Evolutionary conservation across 2,329 filamentous ascomycete genomes (phyloP).

Genomic region (Aspergillus novofumigatus): DNA sequence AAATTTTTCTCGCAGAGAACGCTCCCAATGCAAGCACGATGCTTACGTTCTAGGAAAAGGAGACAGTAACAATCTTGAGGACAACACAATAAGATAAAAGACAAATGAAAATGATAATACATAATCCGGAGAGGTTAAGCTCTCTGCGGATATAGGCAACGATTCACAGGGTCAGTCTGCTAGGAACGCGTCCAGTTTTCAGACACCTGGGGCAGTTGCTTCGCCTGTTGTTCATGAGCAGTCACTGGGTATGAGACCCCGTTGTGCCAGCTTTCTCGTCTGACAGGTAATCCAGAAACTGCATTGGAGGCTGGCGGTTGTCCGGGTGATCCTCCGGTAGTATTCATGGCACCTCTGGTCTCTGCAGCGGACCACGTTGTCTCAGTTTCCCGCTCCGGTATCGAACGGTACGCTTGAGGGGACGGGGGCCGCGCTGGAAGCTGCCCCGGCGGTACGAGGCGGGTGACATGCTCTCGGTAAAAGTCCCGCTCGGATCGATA

Average conservation of each 20-base stretch:
- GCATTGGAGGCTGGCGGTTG: background rate
- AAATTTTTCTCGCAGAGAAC: background rate
- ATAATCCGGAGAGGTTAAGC: background rate
- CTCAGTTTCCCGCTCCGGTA: conserved; percentile 10
- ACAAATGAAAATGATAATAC: background rate
- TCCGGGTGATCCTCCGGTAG: background rate
- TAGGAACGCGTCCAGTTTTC: conserved; percentile 14
- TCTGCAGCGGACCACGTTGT: conserved; percentile 10
- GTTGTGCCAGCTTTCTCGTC: background rate
- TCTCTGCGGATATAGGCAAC: background rate
- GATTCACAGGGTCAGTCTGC: background rate
- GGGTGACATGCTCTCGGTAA: conserved; percentile 32
- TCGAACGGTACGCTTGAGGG: conserved; percentile 17
- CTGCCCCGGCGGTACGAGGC: conserved; percentile 22
- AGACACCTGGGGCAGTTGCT: conserved; percentile 12
- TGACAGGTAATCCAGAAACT: background rate
- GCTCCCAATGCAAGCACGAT: background rate
- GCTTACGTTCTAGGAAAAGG: background rate
- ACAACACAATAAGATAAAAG: background rate
- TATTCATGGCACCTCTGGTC: background rate
- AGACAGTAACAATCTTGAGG: background rate
- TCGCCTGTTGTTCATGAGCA: conserved; percentile 9
- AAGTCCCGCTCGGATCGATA: conserved; percentile 40
- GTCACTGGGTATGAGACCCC: background rate
- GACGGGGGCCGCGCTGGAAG: conserved; percentile 30